Conservation (phyloP, 257 asterid genomes). For the Jasminum sambac region DNA sequence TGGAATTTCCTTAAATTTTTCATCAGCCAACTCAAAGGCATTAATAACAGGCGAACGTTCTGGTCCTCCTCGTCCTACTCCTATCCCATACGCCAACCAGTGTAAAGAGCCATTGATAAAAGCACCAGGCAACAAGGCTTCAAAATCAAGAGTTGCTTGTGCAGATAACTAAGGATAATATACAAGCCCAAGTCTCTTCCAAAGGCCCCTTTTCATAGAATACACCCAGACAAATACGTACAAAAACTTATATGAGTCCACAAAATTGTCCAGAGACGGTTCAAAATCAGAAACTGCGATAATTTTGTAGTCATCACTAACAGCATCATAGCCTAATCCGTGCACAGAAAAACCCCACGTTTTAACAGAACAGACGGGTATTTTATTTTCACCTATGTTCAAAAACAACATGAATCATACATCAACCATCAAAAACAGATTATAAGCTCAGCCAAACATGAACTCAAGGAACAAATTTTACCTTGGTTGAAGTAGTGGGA, state of each 20-base stretch:
- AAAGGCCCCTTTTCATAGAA: conserved; percentile 30
- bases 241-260: not conserved
- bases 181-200: conserved; percentile 41
- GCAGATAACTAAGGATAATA: too few species aligned
- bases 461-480: too few species aligned
- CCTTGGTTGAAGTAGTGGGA: conserved; percentile 38
- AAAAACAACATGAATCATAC: not conserved
- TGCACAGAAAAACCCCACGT: conserved; percentile 23
- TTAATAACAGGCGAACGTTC: conserved; percentile 37
- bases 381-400: conserved; percentile 4
- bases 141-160: not conserved
- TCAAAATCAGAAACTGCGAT: conserved; percentile 38
- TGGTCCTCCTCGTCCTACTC: too few species aligned
- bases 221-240: conserved; percentile 38
- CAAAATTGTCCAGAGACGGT: conserved; percentile 27
- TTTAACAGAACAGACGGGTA: conserved; percentile 26
- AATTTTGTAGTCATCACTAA: conserved; percentile 44
- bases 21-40: conserved; percentile 37
- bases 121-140: conserved; percentile 24
- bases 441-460: too few species aligned
- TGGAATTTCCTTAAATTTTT: conserved; percentile 40
- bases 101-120: conserved; percentile 42
- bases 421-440: too few species aligned
- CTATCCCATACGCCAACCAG: conserved; percentile 41
- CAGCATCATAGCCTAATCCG: conserved; percentile 45